Conservation (phyloP, 2,329 filamentous ascomycete species). For the Fusarium chuoi region DNA sequence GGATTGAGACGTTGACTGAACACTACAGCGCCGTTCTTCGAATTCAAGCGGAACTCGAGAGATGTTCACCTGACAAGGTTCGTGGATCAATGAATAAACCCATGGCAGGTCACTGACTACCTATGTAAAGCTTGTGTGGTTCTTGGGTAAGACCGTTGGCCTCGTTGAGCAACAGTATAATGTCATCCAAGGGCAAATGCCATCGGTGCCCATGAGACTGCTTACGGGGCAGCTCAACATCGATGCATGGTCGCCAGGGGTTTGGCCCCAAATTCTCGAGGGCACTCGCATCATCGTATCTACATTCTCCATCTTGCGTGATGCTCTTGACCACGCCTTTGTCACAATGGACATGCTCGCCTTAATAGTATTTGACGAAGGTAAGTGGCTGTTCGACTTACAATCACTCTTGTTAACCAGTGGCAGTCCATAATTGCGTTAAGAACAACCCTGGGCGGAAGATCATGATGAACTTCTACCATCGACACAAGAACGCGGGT, state of each 20-base stretch:
- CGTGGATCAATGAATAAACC: constrained; percentile 56
- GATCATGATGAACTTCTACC: constrained; percentile 81
- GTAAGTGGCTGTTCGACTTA: constrained; percentile 52
- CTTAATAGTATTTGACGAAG: constrained; percentile 86
- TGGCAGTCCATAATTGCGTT: constrained; percentile 77
- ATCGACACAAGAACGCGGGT: constrained; percentile 54
- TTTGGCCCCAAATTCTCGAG: constrained; percentile 74
- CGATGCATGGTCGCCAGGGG: constrained; percentile 74
- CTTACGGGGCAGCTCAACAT: constrained; percentile 76
- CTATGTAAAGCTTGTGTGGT: constrained; percentile 70
- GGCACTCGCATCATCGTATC: constrained; percentile 79
- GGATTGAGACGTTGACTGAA: constrained; percentile 28
- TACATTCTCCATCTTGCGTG: constrained; percentile 78
- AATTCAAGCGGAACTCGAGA: constrained; percentile 72
- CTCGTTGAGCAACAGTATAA: constrained; percentile 74
- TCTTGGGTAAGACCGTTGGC: constrained; percentile 75
- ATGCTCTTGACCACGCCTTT: constrained; percentile 81
- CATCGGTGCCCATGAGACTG: constrained; percentile 66
- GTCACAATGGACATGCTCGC: constrained; percentile 71
- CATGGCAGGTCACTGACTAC: constrained; percentile 20
- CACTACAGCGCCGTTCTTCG: constrained; percentile 70
- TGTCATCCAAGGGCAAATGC: constrained; percentile 69
- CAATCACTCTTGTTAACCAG: constrained; percentile 6
- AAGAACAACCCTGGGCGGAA: constrained; percentile 70
- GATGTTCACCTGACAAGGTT: constrained; percentile 64